Base-by-base conservation (phyloP, 495 filamentous ascomycete species). In the Penicillium riverlandense region DNA sequence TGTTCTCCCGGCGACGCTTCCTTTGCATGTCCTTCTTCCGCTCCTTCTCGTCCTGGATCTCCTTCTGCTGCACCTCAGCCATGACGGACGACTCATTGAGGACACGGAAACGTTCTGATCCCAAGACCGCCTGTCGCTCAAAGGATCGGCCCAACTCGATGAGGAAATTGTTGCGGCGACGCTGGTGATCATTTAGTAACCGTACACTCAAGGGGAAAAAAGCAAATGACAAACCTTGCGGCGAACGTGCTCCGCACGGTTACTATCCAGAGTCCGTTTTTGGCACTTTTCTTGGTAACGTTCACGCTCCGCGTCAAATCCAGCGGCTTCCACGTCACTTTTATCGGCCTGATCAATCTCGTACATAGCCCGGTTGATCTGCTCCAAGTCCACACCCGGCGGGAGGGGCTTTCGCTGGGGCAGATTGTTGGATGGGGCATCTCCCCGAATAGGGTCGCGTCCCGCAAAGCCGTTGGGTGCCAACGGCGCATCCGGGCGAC, bases 11-110 rank as follows among this genome's bases (percentile, higher is more conserved):
- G n/a, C 92, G 83, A 16, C 92, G 82, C 69, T 96, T 97, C 16
- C 94, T 84, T 57, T 99, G 92, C 86, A 96, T 95, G 50, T 97
- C 92, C 70, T 99, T 99, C 75, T 99, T 99, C 27, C 94, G 88
- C 65, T 97, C 94, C 62, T 97, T 99, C 60, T 99, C 92, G 38
- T 92, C 89, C 44, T 85, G 84, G 7, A 96, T 74, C 59, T 96
- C 92, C 49, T 86, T 86, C 43, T 85, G 82, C 47, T 92, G 86
- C 1, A 98, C 91, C 52, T 95, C 83, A 36, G 84, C 77, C 41
- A 90, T 72, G 12, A 90, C 92, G 11, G 80, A 82, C 5, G 79
- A 72, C 54, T 82, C 79, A 52, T 84, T 72, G 29, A 57, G 54
- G n/a, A 61, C 50, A 40, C 75, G 62, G 53, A 80, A 85, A 29